These are phyloP conservation scores for Cladosporium sp. DNA, from an alignment of 2,329 filamentous ascomycete species.

Conservation along the genomic window DNA sequence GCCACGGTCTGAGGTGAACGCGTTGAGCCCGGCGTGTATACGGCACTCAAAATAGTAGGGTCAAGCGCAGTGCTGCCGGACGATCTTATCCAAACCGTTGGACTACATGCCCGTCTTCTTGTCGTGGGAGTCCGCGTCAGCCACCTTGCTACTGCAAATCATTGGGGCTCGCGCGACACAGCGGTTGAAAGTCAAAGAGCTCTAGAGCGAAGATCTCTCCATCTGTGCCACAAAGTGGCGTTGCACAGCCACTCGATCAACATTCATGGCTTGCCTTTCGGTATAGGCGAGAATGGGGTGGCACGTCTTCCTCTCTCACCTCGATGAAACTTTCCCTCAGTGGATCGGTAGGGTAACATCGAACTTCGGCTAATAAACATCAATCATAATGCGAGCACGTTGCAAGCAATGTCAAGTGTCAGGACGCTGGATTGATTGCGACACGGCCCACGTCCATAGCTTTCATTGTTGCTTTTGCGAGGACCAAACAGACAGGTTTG, in stretches of 20 bases:
- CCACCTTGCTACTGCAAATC: slow-evolving; percentile 1
- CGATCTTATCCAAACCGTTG: slow-evolving; percentile 11
- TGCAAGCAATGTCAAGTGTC: neutral
- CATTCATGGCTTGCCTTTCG: slow-evolving; percentile 1
- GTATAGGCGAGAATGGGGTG: slow-evolving; percentile 5
- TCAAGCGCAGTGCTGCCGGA: slow-evolving; percentile 5
- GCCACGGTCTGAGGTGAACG: slow-evolving; percentile 3
- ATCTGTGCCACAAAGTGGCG: slow-evolving; percentile 1
- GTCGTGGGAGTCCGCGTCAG: slow-evolving; percentile 5
- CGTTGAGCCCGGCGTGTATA: neutral
- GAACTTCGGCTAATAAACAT: neutral
- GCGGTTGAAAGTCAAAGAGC: slow-evolving; percentile 7
- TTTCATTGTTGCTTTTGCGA: neutral
- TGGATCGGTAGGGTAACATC: neutral
- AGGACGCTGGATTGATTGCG: neutral
- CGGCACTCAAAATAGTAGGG: neutral
- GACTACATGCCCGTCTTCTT: neutral
- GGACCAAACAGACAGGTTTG: neutral
- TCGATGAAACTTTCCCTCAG: neutral
- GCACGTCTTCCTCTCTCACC: neutral
- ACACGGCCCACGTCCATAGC: neutral
- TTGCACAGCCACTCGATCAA: slow-evolving; percentile 9
- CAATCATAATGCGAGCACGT: neutral
- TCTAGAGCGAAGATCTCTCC: slow-evolving; percentile 3
- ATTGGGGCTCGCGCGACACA: neutral